These are phyloP conservation scores for Phytomonas francai DNA, from an alignment of 208 protist species.

Conservation along the genomic window DNA sequence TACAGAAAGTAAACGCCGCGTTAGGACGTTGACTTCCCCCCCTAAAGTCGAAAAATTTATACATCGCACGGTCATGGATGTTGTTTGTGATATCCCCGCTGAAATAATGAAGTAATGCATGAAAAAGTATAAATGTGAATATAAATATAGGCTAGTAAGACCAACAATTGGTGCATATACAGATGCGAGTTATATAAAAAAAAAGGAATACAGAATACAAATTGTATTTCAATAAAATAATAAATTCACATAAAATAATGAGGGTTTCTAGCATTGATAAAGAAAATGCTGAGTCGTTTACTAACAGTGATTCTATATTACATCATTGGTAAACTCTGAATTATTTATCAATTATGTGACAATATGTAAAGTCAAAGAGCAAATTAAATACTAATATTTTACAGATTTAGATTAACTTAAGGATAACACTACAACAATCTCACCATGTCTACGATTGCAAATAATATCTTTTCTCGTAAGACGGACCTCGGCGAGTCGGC, in stretches of 20 bases:
- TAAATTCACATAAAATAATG: no score
- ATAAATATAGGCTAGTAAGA: not conserved
- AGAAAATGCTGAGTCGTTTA: no score
- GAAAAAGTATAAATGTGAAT: not conserved
- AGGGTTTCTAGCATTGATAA: no score
- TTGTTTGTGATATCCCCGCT: not conserved
- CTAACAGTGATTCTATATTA: no score
- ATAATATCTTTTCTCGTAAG: not conserved
- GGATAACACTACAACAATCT: not conserved
- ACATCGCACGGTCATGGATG: not conserved
- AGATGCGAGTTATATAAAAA: not conserved
- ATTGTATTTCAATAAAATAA: not conserved
- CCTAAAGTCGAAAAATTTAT: not conserved
- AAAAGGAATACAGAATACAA: not conserved
- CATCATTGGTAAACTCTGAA: no score
- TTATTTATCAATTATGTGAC: no score
- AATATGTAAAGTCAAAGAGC: no score
- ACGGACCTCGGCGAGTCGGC: not conserved
- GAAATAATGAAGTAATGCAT: not conserved
- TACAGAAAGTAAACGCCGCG: not conserved
- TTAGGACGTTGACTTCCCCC: not conserved
- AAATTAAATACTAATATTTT: slow-evolving; percentile 1
- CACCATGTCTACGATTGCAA: not conserved
- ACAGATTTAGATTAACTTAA: slow-evolving; percentile 3
- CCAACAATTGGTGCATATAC: not conserved